Conservation (phyloP, 805 yeast species). For the Cephaloascus albidus region DNA sequence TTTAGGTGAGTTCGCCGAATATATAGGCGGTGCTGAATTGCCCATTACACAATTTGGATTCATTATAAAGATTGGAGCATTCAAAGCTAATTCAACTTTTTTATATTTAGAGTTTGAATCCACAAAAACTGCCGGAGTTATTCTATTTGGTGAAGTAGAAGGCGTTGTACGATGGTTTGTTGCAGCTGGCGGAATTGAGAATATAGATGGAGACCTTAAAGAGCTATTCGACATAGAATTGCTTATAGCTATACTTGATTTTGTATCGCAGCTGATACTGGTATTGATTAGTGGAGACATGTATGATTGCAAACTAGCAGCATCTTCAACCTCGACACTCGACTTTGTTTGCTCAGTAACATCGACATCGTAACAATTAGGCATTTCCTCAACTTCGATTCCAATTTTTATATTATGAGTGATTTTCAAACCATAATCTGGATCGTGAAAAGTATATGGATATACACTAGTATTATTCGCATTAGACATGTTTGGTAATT, state of each 20-base stretch:
- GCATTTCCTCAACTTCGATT: neutral
- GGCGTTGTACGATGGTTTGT: neutral
- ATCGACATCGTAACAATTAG: neutral
- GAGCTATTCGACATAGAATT: neutral
- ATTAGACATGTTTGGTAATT: neutral
- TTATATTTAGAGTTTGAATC: neutral
- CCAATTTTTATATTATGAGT: neutral
- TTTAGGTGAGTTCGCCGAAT: too few species aligned
- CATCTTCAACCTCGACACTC: too few species aligned
- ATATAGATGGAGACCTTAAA: neutral
- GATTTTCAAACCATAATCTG: neutral
- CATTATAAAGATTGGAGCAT: neutral
- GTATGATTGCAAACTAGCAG: neutral
- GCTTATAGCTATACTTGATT: neutral
- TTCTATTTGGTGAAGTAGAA: neutral
- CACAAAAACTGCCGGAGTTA: neutral
- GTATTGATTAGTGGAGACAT: neutral
- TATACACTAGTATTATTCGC: neutral
- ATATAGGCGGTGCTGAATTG: neutral
- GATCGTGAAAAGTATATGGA: neutral
- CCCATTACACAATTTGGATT: neutral
- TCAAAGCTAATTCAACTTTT: neutral
- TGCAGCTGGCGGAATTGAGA: neutral
- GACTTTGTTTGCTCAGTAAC: neutral
- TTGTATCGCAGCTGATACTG: too few species aligned